Evolutionary conservation across 352 stramenopile genomes (phyloP), one percentile per base, ranked within the genome.

Genomic region (Phytophthora lateralis): DNA sequence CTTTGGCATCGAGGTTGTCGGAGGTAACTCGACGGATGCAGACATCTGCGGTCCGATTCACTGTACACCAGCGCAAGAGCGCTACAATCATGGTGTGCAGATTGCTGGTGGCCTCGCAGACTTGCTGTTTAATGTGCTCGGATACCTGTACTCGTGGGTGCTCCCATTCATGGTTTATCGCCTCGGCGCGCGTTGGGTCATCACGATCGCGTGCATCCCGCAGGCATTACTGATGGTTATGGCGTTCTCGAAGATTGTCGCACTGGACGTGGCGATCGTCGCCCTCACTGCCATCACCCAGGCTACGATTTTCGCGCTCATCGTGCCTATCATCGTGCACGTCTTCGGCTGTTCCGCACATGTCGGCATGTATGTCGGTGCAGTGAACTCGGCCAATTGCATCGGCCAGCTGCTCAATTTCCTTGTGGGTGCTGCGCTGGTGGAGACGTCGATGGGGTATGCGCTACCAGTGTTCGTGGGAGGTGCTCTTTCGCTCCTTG

Each of bases 331-430:
- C 12, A 86, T 90, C 46, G 59, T 91, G 7, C 76, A 90, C 45
- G 70, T 88, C 12, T 85, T 88, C 24, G 84, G 84, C 1, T 69
- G 69, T n/a, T 63, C 71, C 0, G 60, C 72, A 3, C 69, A 85
- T 3, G 69, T 91, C 29, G 84, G 84, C 17, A 85, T 93, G 68
- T 90, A 86, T 48, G 78, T 89, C 9, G 82, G 84, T 1, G 81
- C 84, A 4, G 69, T 91, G 21, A 91, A 91, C 66, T 91, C 82
- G 37, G 78, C 84, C 42, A 89, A 88, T 55, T 91, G 82, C 60
- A 29, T 89, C 1, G 80, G 82, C 6, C 84, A 93, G 29, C 46
- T 93, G 27, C 64, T 91, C 34, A 93, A 93, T 63, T 93, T 90
- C 48, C 55, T 76, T 17, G 51, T 88, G 21, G 80, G 76, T 2